A percentile compares a stretch with the other conserved stretches of the same genome.
Conservation (phyloP, 805 yeast genomes). For the Ogataea haglerorum region DNA sequence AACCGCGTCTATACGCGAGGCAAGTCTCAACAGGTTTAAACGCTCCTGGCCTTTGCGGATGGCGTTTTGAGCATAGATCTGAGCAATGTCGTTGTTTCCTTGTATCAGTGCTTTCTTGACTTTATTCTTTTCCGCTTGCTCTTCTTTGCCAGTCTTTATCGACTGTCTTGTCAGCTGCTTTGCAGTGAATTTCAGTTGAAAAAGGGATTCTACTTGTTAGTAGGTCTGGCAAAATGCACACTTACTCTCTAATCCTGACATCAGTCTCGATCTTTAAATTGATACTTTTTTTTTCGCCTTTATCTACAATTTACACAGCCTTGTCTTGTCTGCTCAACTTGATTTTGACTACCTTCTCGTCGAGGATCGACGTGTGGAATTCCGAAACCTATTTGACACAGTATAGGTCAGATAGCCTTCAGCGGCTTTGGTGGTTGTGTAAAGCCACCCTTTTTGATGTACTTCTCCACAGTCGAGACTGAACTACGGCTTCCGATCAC, state of each 20-base stretch:
- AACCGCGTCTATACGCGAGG: constrained; percentile 92
- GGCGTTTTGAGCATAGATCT: constrained; percentile 92
- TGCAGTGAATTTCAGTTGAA: constrained; percentile 82
- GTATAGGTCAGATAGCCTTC: constrained; percentile 50
- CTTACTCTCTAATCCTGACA: constrained; percentile 9
- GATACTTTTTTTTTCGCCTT: background rate
- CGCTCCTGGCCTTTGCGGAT: constrained; percentile 88
- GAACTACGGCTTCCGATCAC: constrained; percentile 6
- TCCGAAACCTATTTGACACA: constrained; percentile 39
- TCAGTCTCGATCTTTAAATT: background rate
- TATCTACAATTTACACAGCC: constrained; percentile 7
- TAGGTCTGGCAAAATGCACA: constrained; percentile 20
- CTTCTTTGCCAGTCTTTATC: constrained; percentile 85
- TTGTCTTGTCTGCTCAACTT: constrained; percentile 21
- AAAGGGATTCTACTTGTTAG: constrained; percentile 48
- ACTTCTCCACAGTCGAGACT: constrained; percentile 22
- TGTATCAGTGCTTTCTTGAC: constrained; percentile 83
- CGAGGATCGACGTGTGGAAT: constrained; percentile 45
- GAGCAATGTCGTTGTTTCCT: constrained; percentile 90
- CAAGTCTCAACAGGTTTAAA: constrained; percentile 71
- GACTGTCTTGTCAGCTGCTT: constrained; percentile 91
- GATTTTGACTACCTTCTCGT: constrained; percentile 33
- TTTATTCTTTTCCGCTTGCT: constrained; percentile 78
- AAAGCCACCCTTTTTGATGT: constrained; percentile 18
- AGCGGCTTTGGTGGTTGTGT: constrained; percentile 23